These are phyloP conservation scores for Pestalotiopsis fici DNA, from an alignment of 2,329 filamentous ascomycete species.

Conservation along the genomic window DNA sequence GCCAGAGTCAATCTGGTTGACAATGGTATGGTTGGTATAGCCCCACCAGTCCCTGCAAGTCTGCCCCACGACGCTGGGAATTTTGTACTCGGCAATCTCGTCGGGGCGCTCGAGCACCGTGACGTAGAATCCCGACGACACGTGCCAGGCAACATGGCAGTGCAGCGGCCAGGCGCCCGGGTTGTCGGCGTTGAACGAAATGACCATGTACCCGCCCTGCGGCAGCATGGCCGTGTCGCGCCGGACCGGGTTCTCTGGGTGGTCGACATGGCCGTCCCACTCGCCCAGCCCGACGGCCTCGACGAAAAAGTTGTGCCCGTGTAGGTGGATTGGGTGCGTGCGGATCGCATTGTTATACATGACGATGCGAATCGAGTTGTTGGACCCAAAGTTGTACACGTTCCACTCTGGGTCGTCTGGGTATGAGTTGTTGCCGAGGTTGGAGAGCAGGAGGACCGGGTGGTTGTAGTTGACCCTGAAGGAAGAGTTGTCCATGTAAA, in stretches of 20 bases:
- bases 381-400: conserved; percentile 52
- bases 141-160: conserved; percentile 52
- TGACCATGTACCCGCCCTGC: conserved; percentile 42
- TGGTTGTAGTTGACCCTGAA: neutral
- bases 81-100: neutral
- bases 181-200: conserved; percentile 51
- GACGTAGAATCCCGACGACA: neutral
- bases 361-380: conserved; percentile 55
- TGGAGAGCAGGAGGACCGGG: conserved; percentile 12
- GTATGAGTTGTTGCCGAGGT: conserved; percentile 44
- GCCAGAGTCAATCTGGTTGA: neutral
- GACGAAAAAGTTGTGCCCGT: conserved; percentile 72
- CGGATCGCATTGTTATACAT: conserved; percentile 48
- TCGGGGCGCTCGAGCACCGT: neutral
- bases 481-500: neutral
- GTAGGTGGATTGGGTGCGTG: conserved; percentile 67
- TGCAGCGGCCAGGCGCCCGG: conserved; percentile 51
- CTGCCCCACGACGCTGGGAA: neutral
- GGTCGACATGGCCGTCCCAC: conserved; percentile 40
- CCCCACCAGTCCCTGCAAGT: neutral
- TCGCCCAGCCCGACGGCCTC: conserved; percentile 52
- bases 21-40: neutral
- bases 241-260: conserved; percentile 45
- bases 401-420: conserved; percentile 39
- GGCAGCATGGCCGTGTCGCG: conserved; percentile 53